phyloP scores from a whole-genome alignment of 352 stramenopile genomes.

The Phytopythium kandeliae region DNA sequence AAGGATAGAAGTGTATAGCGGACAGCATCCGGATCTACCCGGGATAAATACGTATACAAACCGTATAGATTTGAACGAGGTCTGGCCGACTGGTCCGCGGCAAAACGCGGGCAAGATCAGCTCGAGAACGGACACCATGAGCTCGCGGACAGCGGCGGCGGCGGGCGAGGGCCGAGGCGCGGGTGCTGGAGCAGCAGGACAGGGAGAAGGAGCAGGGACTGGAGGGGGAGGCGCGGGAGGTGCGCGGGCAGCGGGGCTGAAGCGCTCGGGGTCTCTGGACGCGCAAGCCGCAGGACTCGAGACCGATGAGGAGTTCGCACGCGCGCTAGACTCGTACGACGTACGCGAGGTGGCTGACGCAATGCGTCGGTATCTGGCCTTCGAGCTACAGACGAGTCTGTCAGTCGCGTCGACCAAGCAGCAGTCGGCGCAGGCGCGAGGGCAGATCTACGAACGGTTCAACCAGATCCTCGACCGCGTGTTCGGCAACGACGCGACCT shows the following conservation, averaged over 20 bases:
- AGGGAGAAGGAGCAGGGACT: background rate
- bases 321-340: conserved; percentile 61
- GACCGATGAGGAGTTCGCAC: conserved; percentile 68
- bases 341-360: conserved; percentile 48
- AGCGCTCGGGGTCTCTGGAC: conserved; percentile 13
- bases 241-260: conserved; percentile 2
- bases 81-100: conserved; percentile 1
- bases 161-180: background rate
- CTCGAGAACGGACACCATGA: background rate
- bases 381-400: conserved; percentile 64
- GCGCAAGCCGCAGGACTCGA: conserved; percentile 31
- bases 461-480: conserved; percentile 81
- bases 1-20: too few relatives aligned
- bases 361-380: conserved; percentile 58
- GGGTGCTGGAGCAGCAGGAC: too few relatives aligned
- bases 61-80: too few relatives aligned
- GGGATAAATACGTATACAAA: background rate
- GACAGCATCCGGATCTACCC: background rate
- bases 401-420: conserved; percentile 55
- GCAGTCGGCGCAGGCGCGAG: conserved; percentile 69
- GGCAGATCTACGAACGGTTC: conserved; percentile 84
- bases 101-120: background rate
- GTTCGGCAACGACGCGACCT: conserved; percentile 66
- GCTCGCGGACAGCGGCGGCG: background rate
- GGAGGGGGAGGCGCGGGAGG: background rate